Percentiles rank a stretch among this genome's conserved stretches.
These are phyloP conservation scores for Ascochyta fabae DNA, from an alignment of 2,329 filamentous ascomycete species.

Conservation along the genomic window DNA sequence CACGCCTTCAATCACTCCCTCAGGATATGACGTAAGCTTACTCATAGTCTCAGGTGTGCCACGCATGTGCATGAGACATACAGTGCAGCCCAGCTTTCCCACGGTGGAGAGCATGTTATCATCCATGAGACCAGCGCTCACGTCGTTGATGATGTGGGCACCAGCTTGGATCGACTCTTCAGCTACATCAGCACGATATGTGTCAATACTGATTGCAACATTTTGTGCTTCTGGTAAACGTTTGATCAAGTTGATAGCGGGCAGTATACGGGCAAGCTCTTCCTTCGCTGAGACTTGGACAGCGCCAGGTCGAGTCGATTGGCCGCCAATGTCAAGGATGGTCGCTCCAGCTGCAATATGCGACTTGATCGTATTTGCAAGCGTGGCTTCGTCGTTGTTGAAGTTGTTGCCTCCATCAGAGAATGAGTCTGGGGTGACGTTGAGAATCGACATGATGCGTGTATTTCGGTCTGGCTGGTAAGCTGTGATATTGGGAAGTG, in stretches of 20 bases:
- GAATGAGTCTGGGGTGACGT: constrained; percentile 95
- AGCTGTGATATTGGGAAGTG: constrained; percentile 34
- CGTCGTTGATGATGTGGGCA: constrained; percentile 93
- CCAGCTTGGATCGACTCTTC: constrained; percentile 76
- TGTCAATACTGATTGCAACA: constrained; percentile 87
- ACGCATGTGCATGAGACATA: constrained; percentile 92
- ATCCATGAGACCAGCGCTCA: constrained; percentile 83
- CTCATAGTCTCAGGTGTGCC: constrained; percentile 86
- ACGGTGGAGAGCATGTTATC: constrained; percentile 81
- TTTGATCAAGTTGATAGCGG: constrained; percentile 77
- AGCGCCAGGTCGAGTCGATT: constrained; percentile 84
- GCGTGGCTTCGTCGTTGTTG: constrained; percentile 51
- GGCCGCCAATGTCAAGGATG: constrained; percentile 91
- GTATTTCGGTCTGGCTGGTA: constrained; percentile 58
- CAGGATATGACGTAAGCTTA: constrained; percentile 66
- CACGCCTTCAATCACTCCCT: constrained; percentile 70
- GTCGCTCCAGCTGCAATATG: constrained; percentile 75
- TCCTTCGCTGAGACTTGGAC: constrained; percentile 72
- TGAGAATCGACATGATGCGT: constrained; percentile 90
- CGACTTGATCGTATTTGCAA: constrained; percentile 64
- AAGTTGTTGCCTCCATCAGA: constrained; percentile 77
- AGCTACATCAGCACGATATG: constrained; percentile 86
- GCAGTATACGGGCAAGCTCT: constrained; percentile 79
- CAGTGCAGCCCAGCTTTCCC: constrained; percentile 76
- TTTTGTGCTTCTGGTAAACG: constrained; percentile 66